Evolutionary conservation across 176 grass and related monocot species (phyloP), one percentile per base, ranked within the genome.

Genomic region (Eragrostis nindensis): DNA sequence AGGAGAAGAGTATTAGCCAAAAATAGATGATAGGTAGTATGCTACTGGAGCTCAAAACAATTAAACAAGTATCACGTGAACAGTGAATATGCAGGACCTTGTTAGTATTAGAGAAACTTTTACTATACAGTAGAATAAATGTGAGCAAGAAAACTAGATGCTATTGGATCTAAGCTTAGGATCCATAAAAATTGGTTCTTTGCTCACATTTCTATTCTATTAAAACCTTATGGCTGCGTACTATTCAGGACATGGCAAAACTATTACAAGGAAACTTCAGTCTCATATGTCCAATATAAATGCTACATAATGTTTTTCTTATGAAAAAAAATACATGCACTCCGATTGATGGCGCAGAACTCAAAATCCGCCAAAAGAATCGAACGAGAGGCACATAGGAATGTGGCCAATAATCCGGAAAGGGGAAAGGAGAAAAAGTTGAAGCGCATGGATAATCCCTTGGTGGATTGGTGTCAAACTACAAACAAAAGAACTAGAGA

Each of bases 1-100:
- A 88, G 70, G 41, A 55, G 62, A 80, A 74, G 14, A 68, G 44
- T 79, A 74, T 74, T 79, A 74, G 49, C 16, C 27, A 48, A 74
- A 6, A 73, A 6, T 24, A 39, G 29, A 80, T 16, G 55, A 77
- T n/a, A 71, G n/a, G 59, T n/a, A n/a, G n/a, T 7, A 64, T 57
- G 7, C 10, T 36, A 41, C 16, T n/a, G 66, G 5, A 41, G 17
- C 26, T n/a, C 56, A 74, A 80, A 41, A 39, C 9, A 68, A 41
- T 42, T 57, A 79, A 26, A 39, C 15, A 68, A 27, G 36, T 46
- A 68, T 19, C 21, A 40, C 24, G 4, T 59, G 11, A 52, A 26
- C 16, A 42, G 17, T 76, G 48, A 59, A 71, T 0, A 79, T 5
- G n/a, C 47, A 17, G 0, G 7, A 8, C 0, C 5, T 48, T 47